Percentiles rank a stretch among this genome's conserved stretches.
phyloP scores from a whole-genome alignment of 257 asterid species.

The Primulina tabacum region DNA sequence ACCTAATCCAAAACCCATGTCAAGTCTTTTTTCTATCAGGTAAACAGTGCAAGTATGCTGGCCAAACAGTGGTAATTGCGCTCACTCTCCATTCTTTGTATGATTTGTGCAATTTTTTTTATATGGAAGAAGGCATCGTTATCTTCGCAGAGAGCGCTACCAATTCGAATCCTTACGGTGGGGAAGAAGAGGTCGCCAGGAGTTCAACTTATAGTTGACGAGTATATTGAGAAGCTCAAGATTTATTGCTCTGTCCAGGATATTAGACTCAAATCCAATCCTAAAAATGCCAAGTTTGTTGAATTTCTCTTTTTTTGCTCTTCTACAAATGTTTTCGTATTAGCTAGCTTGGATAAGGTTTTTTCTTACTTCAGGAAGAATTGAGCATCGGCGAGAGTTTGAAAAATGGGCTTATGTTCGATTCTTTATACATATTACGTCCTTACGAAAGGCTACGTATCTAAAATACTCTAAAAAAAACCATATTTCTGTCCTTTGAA shows the following conservation, averaged over 20 bases:
- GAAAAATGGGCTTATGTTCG: not conserved
- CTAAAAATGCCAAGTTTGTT: slow-evolving; percentile 71
- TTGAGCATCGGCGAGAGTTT: not conserved
- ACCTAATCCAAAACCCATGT: not conserved
- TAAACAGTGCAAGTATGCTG: slow-evolving; percentile 41
- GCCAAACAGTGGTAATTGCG: slow-evolving; percentile 48
- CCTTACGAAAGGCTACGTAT: too few relatives aligned
- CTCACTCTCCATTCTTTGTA: not conserved
- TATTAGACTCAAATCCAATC: slow-evolving; percentile 75
- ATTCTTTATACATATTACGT: not conserved
- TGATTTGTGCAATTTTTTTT: not conserved
- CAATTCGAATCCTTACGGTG: slow-evolving; percentile 73
- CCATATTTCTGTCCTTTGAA: not conserved
- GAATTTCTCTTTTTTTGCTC: not conserved
- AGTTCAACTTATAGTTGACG: slow-evolving; percentile 68
- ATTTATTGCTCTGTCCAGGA: slow-evolving; percentile 68
- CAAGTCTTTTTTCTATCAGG: slow-evolving; percentile 28
- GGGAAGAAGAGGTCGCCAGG: slow-evolving; percentile 83
- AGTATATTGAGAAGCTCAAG: slow-evolving; percentile 61
- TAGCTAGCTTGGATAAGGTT: not conserved
- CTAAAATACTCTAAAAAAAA: too few relatives aligned
- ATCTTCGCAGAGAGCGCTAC: slow-evolving; percentile 55
- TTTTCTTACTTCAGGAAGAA: not conserved
- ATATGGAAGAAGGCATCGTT: slow-evolving; percentile 1
- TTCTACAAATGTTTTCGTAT: not conserved